Evolutionary conservation across 1,284 basidiomycete genomes (phyloP).

Genomic region (Tilletia walkeri): DNA sequence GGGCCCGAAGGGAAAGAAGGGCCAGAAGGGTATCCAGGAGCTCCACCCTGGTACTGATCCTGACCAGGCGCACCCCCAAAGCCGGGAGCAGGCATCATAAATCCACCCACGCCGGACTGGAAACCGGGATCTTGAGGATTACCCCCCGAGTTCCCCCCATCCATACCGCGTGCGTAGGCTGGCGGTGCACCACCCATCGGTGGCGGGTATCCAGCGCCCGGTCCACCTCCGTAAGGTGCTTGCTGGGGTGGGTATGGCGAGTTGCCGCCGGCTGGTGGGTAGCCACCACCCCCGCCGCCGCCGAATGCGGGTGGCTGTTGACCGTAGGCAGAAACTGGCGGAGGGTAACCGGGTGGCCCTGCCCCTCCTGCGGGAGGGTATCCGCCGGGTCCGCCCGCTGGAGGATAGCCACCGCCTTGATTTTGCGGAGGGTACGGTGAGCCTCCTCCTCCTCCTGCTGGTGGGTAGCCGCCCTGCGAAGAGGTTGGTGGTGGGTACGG

Average conservation of each 20-base stretch:
- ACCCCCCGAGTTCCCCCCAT: not conserved
- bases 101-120: slow-evolving; percentile 1
- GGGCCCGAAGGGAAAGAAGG: slow-evolving; percentile 12
- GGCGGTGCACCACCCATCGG: not conserved
- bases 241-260: slow-evolving; percentile 1
- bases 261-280: slow-evolving; percentile 1
- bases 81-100: slow-evolving; percentile 11
- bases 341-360: not conserved
- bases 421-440: slow-evolving; percentile 24
- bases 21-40: slow-evolving; percentile 3
- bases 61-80: not conserved
- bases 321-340: not conserved
- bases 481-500: slow-evolving; percentile 26
- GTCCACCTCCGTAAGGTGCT: not conserved
- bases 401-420: slow-evolving; percentile 23
- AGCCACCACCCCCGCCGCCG: not conserved
- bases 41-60: not conserved
- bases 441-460: slow-evolving; percentile 11
- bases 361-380: not conserved
- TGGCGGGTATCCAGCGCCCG: not conserved
- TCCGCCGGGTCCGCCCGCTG: not conserved
- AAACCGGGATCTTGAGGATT: not conserved
- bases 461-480: slow-evolving; percentile 18
- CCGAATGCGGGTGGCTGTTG: not conserved
- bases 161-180: not conserved